Evolutionary conservation across 768 basidiomycete genomes (phyloP).

Genomic region (Pleurotus tuoliensis): DNA sequence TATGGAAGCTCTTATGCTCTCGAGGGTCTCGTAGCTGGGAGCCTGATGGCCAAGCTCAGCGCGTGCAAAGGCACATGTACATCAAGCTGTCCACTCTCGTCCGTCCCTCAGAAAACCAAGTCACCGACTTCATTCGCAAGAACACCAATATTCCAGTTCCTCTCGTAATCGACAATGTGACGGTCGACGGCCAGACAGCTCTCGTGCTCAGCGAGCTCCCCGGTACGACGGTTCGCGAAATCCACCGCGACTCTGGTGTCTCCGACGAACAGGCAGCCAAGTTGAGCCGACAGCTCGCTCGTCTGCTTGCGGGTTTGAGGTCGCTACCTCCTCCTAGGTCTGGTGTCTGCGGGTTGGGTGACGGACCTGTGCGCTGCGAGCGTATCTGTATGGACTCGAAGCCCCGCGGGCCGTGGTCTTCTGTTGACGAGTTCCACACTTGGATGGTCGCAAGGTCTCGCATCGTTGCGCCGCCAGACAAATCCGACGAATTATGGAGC

Average conservation of each 20-base stretch:
- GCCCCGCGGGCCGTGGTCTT: conserved; percentile 10
- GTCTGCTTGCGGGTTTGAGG: conserved; percentile 9
- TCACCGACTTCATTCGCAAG: no score
- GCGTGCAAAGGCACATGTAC: no score
- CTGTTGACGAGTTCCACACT: conserved; percentile 9
- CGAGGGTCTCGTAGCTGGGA: no score
- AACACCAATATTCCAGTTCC: no score
- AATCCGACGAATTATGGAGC: conserved; percentile 3
- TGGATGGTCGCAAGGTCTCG: not conserved
- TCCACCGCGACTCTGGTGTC: conserved; percentile 2
- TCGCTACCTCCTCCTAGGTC: conserved; percentile 4
- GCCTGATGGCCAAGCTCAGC: no score
- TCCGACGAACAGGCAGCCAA: not conserved
- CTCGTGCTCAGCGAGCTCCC: conserved; percentile 12
- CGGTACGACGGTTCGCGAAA: conserved; percentile 2
- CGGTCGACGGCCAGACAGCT: not conserved
- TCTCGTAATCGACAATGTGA: not conserved
- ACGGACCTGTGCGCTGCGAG: not conserved
- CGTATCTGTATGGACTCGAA: not conserved
- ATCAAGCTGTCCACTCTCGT: no score
- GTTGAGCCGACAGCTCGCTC: conserved; percentile 5
- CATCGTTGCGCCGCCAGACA: conserved; percentile 1
- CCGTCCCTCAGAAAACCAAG: no score
- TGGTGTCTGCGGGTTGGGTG: not conserved
- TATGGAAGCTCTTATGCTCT: no score